Conservation (phyloP, 2,329 filamentous ascomycete genomes). For the Ascochyta fabae region DNA sequence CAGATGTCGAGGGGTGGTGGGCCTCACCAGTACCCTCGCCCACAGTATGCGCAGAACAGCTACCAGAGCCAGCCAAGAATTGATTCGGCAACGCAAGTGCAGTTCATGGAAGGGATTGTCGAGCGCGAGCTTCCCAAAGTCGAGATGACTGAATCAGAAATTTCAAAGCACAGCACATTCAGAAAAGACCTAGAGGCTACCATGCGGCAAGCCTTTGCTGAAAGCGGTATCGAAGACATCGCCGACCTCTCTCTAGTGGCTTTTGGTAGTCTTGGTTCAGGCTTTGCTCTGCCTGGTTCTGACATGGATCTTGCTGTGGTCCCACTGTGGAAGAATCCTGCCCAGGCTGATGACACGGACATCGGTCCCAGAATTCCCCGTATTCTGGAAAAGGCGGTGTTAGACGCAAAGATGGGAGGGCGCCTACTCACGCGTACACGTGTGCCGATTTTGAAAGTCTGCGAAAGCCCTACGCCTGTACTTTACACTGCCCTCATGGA, state of each 20-base stretch:
- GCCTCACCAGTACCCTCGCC: constrained; percentile 18
- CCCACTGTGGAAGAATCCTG: constrained; percentile 57
- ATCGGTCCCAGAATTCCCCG: constrained; percentile 70
- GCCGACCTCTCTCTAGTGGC: constrained; percentile 70
- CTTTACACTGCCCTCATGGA: constrained; percentile 67
- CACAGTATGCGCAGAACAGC: constrained; percentile 26
- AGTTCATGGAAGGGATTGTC: constrained; percentile 54
- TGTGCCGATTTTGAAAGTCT: constrained; percentile 88
- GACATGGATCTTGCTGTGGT: constrained; percentile 89
- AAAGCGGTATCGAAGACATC: constrained; percentile 46
- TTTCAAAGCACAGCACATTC: constrained; percentile 74
- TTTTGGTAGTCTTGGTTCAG: constrained; percentile 83
- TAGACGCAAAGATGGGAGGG: constrained; percentile 76
- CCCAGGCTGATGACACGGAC: constrained; percentile 31
- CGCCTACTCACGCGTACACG: constrained; percentile 78
- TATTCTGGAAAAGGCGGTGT: constrained; percentile 74
- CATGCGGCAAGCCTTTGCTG: constrained; percentile 64
- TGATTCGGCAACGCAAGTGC: constrained; percentile 44
- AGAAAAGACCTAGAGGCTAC: constrained; percentile 68
- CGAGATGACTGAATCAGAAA: constrained; percentile 69
- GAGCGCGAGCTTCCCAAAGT: constrained; percentile 60
- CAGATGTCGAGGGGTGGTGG: constrained; percentile 7
- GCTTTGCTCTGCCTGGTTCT: constrained; percentile 85
- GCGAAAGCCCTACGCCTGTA: constrained; percentile 69
- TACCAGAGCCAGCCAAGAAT: constrained; percentile 28